A percentile compares a stretch with the other conserved stretches of the same genome.
Evolutionary conservation across 257 asterid species (phyloP).

Genomic region (Solanum pinnatisectum): DNA sequence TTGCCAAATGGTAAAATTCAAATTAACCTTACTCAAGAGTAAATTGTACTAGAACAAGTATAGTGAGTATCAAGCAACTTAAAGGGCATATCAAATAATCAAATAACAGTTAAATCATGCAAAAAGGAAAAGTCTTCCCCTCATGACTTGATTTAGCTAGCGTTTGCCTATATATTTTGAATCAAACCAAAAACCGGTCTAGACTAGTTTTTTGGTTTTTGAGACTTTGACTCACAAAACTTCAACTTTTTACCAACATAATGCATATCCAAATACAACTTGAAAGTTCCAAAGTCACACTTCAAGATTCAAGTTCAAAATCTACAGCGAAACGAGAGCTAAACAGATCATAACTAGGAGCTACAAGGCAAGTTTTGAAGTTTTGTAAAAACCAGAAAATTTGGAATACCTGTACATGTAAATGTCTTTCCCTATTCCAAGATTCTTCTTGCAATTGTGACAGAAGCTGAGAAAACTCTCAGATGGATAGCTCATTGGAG

Average conservation of each 20-base stretch:
- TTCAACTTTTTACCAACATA: not conserved
- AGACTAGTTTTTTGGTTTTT: not conserved
- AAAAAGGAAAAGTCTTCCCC: not conserved
- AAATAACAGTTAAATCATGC: not conserved
- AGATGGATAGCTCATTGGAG: constrained; percentile 45
- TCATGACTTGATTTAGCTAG: not conserved
- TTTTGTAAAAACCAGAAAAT: not conserved
- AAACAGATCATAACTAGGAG: not conserved
- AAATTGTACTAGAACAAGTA: not conserved
- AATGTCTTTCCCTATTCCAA: constrained; percentile 63
- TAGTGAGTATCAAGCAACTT: not conserved
- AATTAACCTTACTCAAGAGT: not conserved
- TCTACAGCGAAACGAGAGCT: not conserved
- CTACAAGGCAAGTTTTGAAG: not conserved
- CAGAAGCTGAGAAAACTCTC: constrained; percentile 72
- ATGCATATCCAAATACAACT: not conserved
- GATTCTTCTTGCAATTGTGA: constrained; percentile 60
- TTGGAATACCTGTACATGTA: constrained; percentile 72
- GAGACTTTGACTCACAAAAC: not conserved
- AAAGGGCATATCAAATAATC: not conserved
- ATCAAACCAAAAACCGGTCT: not conserved
- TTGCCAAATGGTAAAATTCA: not conserved
- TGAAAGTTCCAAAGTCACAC: not conserved
- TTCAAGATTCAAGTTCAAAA: not conserved
- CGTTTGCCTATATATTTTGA: not conserved